Base-by-base conservation (phyloP, 495 filamentous ascomycete genomes). In the Aspergillus diversus region DNA sequence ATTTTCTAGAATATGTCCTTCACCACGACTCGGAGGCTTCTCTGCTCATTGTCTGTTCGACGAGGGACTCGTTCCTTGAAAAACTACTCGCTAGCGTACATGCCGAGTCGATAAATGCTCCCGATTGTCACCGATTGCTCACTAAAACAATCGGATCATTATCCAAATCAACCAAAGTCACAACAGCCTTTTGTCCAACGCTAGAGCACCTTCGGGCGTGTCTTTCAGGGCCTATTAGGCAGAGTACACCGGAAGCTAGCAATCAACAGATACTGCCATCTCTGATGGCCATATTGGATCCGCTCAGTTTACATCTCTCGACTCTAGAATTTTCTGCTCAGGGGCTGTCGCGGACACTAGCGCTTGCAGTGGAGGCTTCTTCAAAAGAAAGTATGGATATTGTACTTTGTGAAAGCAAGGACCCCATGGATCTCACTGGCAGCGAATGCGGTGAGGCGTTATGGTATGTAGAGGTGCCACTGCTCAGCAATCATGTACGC, bases 251-350 rank as follows among this genome's bases (percentile, higher is more conserved):
- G 21, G 32, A 9, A 17, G 15, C 46, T 48, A 57, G 56, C 35
- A 34, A 49, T 0, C 57, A 59, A 35, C 43, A 59, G 35, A 55
- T 52, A n/a, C 48, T 7, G 51, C 39, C 56, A 7, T 73, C 78
- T 15, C 69, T 85, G 31, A 73, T 97, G 13, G 80, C 87, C 12
- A 72, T 93, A 11, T 84, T 91, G 62, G 86, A 91, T 57, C 79
- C 89, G 50, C 66, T 96, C 11, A 73, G 79, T 33, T 72, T 92
- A 39, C 93, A 97, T 75, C 79, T 79, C n/a, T 74, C 80, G 33
- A 93, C 90, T 5, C 84, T 85, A 59, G 91, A 95, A 67, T 93
- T 90, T 81, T 93, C 90, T 48, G 92, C 89, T 0, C 92, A 96
- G 71, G 93, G 92, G 0, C 72, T 97, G 5, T 85, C 85, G 54